These are phyloP conservation scores for Cryphonectria nitschkei DNA, from an alignment of 2,329 filamentous ascomycete species.

Conservation along the genomic window DNA sequence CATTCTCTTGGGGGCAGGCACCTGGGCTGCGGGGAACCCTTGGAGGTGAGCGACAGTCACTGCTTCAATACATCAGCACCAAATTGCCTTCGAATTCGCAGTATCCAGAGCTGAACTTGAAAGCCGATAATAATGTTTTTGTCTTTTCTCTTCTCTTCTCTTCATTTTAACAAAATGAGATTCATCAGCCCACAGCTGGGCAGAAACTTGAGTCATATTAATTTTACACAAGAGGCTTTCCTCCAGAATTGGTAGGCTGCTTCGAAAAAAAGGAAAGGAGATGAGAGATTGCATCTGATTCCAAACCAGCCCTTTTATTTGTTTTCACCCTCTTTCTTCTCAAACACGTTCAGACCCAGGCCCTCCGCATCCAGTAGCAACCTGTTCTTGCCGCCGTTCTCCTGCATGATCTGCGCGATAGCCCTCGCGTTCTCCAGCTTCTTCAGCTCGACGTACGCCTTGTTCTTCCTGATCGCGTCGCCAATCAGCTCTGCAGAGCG, in stretches of 20 bases:
- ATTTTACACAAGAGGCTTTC: constrained; percentile 25
- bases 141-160: background rate
- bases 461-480: constrained; percentile 99
- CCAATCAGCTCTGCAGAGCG: constrained; percentile 97
- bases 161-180: background rate
- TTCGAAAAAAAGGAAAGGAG: constrained; percentile 11
- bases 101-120: background rate
- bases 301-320: constrained; percentile 42
- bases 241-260: constrained; percentile 5
- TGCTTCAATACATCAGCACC: background rate
- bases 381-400: constrained; percentile 86
- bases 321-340: constrained; percentile 50
- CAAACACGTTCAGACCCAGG: constrained; percentile 85
- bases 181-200: constrained; percentile 22
- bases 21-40: background rate
- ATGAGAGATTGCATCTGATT: constrained; percentile 17
- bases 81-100: background rate
- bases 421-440: constrained; percentile 95
- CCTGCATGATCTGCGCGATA: constrained; percentile 87
- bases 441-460: constrained; percentile 93
- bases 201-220: constrained; percentile 25
- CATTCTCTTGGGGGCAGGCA: constrained; percentile 1
- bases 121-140: too few relatives aligned
- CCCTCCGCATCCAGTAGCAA: constrained; percentile 91
- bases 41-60: background rate